A percentile compares a stretch with the other conserved stretches of the same genome.
Conservation (phyloP, 768 basidiomycete genomes). For the Suillus luteus region DNA sequence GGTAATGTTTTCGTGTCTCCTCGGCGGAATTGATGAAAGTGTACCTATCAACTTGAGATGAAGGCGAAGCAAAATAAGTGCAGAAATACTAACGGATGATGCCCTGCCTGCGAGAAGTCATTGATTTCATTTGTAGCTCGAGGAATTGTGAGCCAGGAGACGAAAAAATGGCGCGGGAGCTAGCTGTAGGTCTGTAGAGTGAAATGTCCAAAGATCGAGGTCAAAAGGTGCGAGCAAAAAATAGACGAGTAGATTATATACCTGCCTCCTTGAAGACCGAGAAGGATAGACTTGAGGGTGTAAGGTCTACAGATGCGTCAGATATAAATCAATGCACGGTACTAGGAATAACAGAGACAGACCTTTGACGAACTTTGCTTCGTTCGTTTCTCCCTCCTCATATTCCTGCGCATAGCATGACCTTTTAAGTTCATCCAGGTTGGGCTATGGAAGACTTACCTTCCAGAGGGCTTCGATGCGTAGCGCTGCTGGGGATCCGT, state of each 20-base stretch:
- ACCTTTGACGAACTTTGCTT: conserved; percentile 90
- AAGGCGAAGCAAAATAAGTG: not conserved
- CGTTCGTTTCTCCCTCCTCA: conserved; percentile 68
- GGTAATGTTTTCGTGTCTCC: not conserved
- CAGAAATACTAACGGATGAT: not conserved
- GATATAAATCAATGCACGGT: not conserved
- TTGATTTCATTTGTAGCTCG: too few relatives aligned
- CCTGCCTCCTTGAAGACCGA: too few relatives aligned
- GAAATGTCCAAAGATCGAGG: too few relatives aligned
- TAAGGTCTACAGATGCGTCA: conserved; percentile 52
- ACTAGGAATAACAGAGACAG: not conserved
- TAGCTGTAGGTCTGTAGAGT: too few relatives aligned
- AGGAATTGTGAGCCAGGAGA: too few relatives aligned
- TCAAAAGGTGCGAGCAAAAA: too few relatives aligned
- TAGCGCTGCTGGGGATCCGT: conserved; percentile 64
- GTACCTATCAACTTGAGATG: conserved; percentile 7
- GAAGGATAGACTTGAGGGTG: too few relatives aligned
- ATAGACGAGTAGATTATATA: too few relatives aligned
- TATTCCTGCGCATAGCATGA: conserved; percentile 63
- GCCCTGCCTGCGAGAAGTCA: too few relatives aligned
- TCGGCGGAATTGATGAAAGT: conserved; percentile 12
- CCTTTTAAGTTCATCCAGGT: not conserved
- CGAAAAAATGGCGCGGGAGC: too few relatives aligned
- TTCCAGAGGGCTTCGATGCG: conserved; percentile 73
- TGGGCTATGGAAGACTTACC: conserved; percentile 38